Conservation (phyloP, 345 rosid genomes). For the Arabidopsis arenosa region DNA sequence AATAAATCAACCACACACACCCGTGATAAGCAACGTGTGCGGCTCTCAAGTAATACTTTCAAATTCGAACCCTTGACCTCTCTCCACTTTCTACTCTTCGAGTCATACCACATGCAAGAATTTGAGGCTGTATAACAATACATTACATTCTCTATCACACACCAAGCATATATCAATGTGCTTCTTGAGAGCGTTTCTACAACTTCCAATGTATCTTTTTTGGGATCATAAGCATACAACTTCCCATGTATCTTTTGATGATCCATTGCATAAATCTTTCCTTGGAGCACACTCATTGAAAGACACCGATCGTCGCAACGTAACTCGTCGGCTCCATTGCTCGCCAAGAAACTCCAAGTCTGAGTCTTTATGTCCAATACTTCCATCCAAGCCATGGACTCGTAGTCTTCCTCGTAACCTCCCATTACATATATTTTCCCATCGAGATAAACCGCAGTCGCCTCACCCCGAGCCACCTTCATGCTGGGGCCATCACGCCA, state of each 20-base stretch:
- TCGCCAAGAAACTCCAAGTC: slow-evolving; percentile 1
- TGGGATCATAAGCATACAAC: neutral
- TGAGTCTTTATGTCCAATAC: neutral
- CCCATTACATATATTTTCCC: slow-evolving; percentile 59
- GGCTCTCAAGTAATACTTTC: neutral
- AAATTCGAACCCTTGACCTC: neutral
- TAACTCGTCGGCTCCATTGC: neutral
- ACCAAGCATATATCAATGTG: neutral
- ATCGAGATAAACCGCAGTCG: slow-evolving; percentile 51
- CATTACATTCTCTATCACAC: neutral
- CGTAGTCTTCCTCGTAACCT: neutral
- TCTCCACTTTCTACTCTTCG: neutral
- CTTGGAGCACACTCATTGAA: neutral
- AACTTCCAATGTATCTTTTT: neutral
- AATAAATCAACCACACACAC: neutral
- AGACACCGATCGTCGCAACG: neutral
- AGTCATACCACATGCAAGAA: neutral
- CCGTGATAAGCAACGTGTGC: neutral
- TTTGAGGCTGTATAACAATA: neutral
- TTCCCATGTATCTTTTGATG: neutral
- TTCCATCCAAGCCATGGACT: neutral
- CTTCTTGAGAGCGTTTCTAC: neutral
- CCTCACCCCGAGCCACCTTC: slow-evolving; percentile 60
- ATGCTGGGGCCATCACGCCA: slow-evolving; percentile 65
- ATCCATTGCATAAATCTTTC: neutral